These are phyloP conservation scores for Diaporthe sp. DNA, from an alignment of 2,329 filamentous ascomycete species.

Conservation along the genomic window DNA sequence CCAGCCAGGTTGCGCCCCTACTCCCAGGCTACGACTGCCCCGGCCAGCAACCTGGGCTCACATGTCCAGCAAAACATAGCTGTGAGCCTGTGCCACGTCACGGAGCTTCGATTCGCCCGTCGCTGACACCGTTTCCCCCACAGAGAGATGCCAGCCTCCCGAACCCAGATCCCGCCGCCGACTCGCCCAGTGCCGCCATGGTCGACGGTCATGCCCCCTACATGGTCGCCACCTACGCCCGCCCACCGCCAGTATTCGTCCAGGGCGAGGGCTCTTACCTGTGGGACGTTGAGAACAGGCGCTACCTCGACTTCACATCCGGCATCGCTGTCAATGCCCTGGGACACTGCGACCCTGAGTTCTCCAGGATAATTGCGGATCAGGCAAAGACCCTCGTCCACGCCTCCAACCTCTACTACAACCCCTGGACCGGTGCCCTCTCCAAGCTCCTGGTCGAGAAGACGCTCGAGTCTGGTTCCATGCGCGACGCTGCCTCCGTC, in stretches of 20 bases:
- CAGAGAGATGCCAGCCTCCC: constrained; percentile 58
- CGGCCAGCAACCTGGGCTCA: constrained; percentile 53
- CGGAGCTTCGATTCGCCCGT: not conserved
- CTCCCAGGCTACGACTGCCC: constrained; percentile 53
- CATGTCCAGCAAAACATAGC: constrained; percentile 51
- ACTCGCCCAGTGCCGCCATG: constrained; percentile 81
- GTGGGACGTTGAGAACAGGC: constrained; percentile 89
- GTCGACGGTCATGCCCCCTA: constrained; percentile 83
- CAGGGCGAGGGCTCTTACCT: constrained; percentile 89
- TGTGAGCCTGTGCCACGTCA: constrained; percentile 45
- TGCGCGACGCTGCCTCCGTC: constrained; percentile 83
- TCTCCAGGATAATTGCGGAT: constrained; percentile 80
- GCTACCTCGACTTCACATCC: constrained; percentile 94
- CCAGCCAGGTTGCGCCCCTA: constrained; percentile 45
- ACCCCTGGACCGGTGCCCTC: constrained; percentile 92
- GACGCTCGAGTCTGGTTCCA: constrained; percentile 83
- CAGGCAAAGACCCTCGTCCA: constrained; percentile 88
- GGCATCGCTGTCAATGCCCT: constrained; percentile 96
- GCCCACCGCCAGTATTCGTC: constrained; percentile 90
- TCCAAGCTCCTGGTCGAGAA: constrained; percentile 87
- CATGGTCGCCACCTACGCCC: constrained; percentile 96
- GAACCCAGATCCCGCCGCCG: constrained; percentile 79
- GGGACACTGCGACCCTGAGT: constrained; percentile 88
- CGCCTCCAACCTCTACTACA: constrained; percentile 96
- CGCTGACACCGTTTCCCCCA: constrained; percentile 20